Percentiles rank a stretch among this genome's conserved stretches.
phyloP scores from a whole-genome alignment of 2,329 filamentous ascomycete genomes.

The Hymenoscyphus scutula region DNA sequence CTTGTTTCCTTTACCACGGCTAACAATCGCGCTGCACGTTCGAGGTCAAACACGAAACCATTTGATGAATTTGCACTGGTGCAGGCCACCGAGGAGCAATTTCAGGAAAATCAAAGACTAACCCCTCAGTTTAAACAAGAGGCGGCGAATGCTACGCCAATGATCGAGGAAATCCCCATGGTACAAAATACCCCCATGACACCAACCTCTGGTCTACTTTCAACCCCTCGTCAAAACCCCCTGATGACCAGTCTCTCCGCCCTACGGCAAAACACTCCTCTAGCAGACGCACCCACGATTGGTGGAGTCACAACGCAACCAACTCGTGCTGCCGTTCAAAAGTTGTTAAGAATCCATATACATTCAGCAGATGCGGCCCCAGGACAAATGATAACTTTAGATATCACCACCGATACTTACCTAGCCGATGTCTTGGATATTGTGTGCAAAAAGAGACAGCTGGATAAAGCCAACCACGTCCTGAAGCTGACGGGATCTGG shows the following conservation, averaged over 20 bases:
- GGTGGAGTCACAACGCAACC: constrained; percentile 32
- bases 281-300: constrained; percentile 56
- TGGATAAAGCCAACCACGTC: constrained; percentile 77
- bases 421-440: constrained; percentile 78
- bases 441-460: constrained; percentile 71
- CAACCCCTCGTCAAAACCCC: constrained; percentile 49
- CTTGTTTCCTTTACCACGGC: constrained; percentile 79
- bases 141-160: constrained; percentile 31
- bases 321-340: constrained; percentile 56
- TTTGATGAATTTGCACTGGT: constrained; percentile 83
- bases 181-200: constrained; percentile 36
- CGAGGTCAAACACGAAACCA: constrained; percentile 69
- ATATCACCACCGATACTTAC: constrained; percentile 80
- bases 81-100: constrained; percentile 66
- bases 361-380: constrained; percentile 66
- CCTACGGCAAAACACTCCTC: constrained; percentile 51
- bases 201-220: constrained; percentile 34
- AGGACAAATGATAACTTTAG: constrained; percentile 70
- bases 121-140: constrained; percentile 67
- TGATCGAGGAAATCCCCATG: constrained; percentile 41
- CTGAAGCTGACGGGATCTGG: constrained; percentile 74
- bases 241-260: constrained; percentile 56
- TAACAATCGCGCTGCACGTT: constrained; percentile 63
- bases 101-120: constrained; percentile 63
- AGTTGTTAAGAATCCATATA: constrained; percentile 70